Base-by-base conservation (phyloP, 805 yeast species). In the Kuraishia borneana region DNA sequence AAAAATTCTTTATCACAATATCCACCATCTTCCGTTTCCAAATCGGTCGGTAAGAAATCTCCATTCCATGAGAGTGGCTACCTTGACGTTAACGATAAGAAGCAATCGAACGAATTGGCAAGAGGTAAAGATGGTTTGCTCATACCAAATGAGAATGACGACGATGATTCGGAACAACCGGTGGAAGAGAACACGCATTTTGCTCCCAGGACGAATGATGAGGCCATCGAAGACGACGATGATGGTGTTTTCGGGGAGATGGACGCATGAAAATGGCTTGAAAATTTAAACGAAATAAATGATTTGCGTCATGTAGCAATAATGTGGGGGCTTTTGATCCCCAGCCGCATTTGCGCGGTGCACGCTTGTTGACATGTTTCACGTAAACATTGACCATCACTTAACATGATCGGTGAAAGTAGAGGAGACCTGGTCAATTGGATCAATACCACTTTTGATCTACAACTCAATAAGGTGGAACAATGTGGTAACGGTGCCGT, bases 401-500 rank as follows among this genome's bases (percentile, higher is more conserved):
- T 8, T 6, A 28, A 8, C n/a, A 32, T 39, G 33, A 19, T 72
- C 43, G 83, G 83, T 4, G 94, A 83, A 47, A 83, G 95, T 6
- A 73, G 97, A 46, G 73, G 78, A 30, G 96, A 85, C 46, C 67
- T 92, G 13, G 58, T 92, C 36, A 70, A 68, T 36, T 92, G 97
- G 97, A 65, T 92, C 43, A 89, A 89, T 49, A 64, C 70, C 29
- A 68, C 83, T 3, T 63, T 85, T 31, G 69, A 69, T 30, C 56
- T 87, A 28, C 63, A 75, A 41, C 73, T 83, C 46, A 64, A 74
- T 25, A 84, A 82, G 51, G 80, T 92, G 2, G 98, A 92, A 51
- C 88, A 88, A 55, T 79, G 96, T 51, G 99, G 99, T 13, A 73
- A 82, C 2, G 99, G 99, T 2, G 96, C 96, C 1, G 89, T 85